These are phyloP conservation scores for Lepidium africanum DNA, from an alignment of 345 rosid species.

Conservation along the genomic window DNA sequence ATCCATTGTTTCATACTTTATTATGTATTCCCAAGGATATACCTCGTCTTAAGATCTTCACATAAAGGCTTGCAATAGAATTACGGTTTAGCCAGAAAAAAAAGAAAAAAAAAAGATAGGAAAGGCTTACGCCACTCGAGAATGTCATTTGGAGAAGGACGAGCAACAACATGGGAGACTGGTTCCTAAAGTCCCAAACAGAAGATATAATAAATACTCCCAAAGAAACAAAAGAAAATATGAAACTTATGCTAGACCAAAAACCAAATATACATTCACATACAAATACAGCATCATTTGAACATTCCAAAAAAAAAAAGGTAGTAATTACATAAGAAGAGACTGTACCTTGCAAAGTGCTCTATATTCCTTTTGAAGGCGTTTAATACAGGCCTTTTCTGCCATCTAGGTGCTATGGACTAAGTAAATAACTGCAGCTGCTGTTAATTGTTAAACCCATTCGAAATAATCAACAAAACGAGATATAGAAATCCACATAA, in stretches of 20 bases:
- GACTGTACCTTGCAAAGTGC: constrained; percentile 76
- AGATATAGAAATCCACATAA: not conserved
- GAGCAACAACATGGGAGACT: constrained; percentile 83
- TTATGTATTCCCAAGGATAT: not conserved
- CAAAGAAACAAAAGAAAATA: not conserved
- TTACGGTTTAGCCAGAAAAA: not conserved
- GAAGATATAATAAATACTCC: not conserved
- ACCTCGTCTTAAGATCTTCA: not conserved
- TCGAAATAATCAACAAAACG: not conserved
- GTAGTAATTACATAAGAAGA: not conserved
- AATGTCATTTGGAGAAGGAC: constrained; percentile 87
- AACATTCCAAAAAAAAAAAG: not conserved
- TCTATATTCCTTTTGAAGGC: constrained; percentile 96
- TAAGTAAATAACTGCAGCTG: not conserved
- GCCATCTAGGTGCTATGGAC: constrained; percentile 45
- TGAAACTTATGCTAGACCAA: not conserved
- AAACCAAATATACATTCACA: not conserved
- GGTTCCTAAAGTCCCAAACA: constrained; percentile 62
- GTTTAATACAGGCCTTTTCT: constrained; percentile 82
- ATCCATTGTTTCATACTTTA: not conserved
- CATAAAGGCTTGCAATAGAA: not conserved
- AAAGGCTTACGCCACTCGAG: constrained; percentile 97
- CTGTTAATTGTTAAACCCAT: not conserved
- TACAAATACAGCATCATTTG: not conserved
- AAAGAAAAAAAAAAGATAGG: not conserved